phyloP scores from a whole-genome alignment of 2,329 filamentous ascomycete genomes.

The Myotisia sp. region DNA sequence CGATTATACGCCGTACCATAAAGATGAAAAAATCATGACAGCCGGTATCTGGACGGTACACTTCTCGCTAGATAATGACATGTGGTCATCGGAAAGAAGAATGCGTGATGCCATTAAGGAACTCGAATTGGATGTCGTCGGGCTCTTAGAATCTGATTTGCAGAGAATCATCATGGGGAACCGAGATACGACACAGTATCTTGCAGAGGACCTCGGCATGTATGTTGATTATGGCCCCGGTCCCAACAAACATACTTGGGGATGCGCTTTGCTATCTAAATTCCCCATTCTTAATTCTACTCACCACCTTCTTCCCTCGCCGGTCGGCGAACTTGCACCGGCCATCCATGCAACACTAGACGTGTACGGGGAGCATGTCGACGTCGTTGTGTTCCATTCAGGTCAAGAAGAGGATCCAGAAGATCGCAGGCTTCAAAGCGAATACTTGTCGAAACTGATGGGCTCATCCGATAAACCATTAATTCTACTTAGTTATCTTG shows the following conservation, averaged over 20 bases:
- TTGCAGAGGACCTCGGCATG: conserved; percentile 95
- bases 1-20: conserved; percentile 81
- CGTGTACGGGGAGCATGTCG: conserved; percentile 75
- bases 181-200: conserved; percentile 83
- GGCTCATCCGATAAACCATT: conserved; percentile 63
- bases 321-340: conserved; percentile 85
- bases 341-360: conserved; percentile 95
- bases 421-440: conserved; percentile 70
- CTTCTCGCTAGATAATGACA: conserved; percentile 94
- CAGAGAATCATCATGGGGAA: conserved; percentile 99
- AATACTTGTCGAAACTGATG: conserved; percentile 83
- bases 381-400: conserved; percentile 97
- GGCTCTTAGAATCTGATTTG: conserved; percentile 81
- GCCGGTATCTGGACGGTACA: conserved; percentile 98
- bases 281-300: conserved; percentile 96
- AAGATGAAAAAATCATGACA: conserved; percentile 72
- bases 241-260: conserved; percentile 98
- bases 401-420: conserved; percentile 94
- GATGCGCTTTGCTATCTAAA: conserved; percentile 79
- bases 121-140: conserved; percentile 91
- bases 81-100: conserved; percentile 93
- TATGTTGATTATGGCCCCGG: conserved; percentile 95
- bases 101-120: conserved; percentile 86
- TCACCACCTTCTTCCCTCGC: conserved; percentile 84
- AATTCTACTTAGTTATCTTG: conserved; percentile 80